Evolutionary conservation across 352 stramenopile species (phyloP), one percentile per base, ranked within the genome.

Genomic region (Globisporangium cederbergense): DNA sequence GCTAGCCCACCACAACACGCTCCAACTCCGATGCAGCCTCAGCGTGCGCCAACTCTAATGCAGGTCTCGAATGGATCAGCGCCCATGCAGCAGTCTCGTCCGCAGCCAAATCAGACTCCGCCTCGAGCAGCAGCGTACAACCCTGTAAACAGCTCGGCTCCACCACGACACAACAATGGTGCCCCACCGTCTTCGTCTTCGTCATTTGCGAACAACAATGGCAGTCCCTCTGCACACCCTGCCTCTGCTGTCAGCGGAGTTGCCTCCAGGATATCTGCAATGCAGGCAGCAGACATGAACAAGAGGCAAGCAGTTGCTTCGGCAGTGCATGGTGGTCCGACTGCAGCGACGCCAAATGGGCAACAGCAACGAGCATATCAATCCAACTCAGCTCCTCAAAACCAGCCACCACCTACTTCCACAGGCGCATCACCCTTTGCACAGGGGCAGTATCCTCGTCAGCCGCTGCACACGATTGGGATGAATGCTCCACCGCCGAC

Each of bases 401-500:
- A 34, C 45, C 62, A 53, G 42, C 46, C 18, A 25, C 49, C 9
- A 20, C 22, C 71, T 51, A 56, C 61, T 55, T 58, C 25, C 43
- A 14, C 74, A 61, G 46, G 28, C 53, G 45, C 53, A 16, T 59
- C 62, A 2, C 28, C 55, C 4, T 66, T 50, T 28, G 72, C 60
- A 7, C 45, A 58, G 45, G 45, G 25, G 1, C 66, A 60, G 18
- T 54, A 62, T 40, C 65, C 34, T 45, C 53, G n/a, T n/a, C 67
- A 72, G 38, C 60, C 65, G 13, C 65, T 69, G 43, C 62, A 67
- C 55, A 57, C 72, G 30, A 73, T 66, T 13, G 62, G 60, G 7
- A 62, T 25, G 34, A 81, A 89, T 58, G 77, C 72, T 6, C 79
- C 81, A 2, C 81, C 83, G 3, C 78, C 78, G 7, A 78, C 76